Evolutionary conservation across 345 rosid species (phyloP).

Genomic region (Aquilaria sinensis): DNA sequence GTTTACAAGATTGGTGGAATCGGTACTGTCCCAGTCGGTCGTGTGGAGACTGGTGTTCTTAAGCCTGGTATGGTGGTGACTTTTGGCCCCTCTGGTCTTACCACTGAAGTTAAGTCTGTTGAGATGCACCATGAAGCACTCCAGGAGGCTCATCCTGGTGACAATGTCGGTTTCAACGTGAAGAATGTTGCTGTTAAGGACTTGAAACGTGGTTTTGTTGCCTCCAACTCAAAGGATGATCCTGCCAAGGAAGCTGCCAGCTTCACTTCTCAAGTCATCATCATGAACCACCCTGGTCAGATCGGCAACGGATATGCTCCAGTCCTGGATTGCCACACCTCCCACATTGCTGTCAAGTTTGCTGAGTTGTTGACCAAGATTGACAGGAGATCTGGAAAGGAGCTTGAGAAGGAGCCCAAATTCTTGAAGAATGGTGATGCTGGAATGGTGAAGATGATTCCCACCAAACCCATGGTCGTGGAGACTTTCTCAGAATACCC

Average conservation of each 20-base stretch:
- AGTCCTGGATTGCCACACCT: slow-evolving; percentile 23
- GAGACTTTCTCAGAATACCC: slow-evolving; percentile 22
- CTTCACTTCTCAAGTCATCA: slow-evolving; percentile 23
- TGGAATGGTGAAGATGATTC: slow-evolving; percentile 22
- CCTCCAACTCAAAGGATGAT: slow-evolving; percentile 24
- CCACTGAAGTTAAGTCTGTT: slow-evolving; percentile 23
- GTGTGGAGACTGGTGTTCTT: slow-evolving; percentile 35
- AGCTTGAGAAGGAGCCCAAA: slow-evolving; percentile 24
- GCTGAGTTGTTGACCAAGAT: slow-evolving; percentile 20
- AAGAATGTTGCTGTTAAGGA: slow-evolving; percentile 25
- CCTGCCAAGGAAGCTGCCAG: slow-evolving; percentile 21
- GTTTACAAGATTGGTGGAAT: slow-evolving; percentile 59
- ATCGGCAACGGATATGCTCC: slow-evolving; percentile 24
- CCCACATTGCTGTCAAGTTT: slow-evolving; percentile 23
- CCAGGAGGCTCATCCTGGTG: slow-evolving; percentile 20
- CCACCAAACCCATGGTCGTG: slow-evolving; percentile 25
- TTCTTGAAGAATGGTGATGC: slow-evolving; percentile 26
- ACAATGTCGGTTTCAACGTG: slow-evolving; percentile 21
- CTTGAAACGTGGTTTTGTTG: slow-evolving; percentile 19
- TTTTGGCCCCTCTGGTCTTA: slow-evolving; percentile 17
- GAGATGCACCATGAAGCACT: slow-evolving; percentile 25
- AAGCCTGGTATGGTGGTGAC: slow-evolving; percentile 24
- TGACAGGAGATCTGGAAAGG: slow-evolving; percentile 22
- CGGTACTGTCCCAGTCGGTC: slow-evolving; percentile 52
- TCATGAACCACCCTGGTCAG: slow-evolving; percentile 23